These are phyloP conservation scores for Dissophora globulifera DNA, from an alignment of 192 early-diverging fungal species.

Conservation along the genomic window DNA sequence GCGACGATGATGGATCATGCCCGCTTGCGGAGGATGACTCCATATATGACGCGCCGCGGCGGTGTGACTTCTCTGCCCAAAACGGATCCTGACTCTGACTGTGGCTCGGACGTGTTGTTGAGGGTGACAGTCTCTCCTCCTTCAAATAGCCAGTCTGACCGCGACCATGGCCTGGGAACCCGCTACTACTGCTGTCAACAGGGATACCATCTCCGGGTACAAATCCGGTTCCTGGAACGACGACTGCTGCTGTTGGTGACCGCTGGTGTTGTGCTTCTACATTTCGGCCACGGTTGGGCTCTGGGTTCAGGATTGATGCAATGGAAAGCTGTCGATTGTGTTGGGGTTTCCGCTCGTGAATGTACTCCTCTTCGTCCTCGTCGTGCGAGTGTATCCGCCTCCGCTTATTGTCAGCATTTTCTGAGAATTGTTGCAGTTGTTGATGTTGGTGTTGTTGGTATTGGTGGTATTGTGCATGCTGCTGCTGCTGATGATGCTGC, in stretches of 20 bases:
- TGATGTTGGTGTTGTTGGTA: neutral
- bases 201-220: neutral
- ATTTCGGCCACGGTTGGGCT: neutral
- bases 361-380: slow-evolving; percentile 2
- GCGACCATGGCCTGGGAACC: too few species aligned
- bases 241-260: neutral
- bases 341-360: slow-evolving; percentile 7
- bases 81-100: neutral
- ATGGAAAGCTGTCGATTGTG: slow-evolving; percentile 45
- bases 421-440: too few species aligned
- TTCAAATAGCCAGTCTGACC: slow-evolving; percentile 4
- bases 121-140: neutral
- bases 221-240: too few species aligned
- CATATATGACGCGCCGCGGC: neutral
- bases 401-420: neutral
- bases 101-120: neutral
- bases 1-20: neutral
- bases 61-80: neutral
- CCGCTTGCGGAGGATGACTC: neutral
- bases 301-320: slow-evolving; percentile 43
- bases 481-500: too few species aligned
- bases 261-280: too few species aligned
- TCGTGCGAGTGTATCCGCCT: neutral
- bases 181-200: too few species aligned
- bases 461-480: too few species aligned